Evolutionary conservation across 208 protist species (phyloP).

Genomic region (Wallacemonas sp.): DNA sequence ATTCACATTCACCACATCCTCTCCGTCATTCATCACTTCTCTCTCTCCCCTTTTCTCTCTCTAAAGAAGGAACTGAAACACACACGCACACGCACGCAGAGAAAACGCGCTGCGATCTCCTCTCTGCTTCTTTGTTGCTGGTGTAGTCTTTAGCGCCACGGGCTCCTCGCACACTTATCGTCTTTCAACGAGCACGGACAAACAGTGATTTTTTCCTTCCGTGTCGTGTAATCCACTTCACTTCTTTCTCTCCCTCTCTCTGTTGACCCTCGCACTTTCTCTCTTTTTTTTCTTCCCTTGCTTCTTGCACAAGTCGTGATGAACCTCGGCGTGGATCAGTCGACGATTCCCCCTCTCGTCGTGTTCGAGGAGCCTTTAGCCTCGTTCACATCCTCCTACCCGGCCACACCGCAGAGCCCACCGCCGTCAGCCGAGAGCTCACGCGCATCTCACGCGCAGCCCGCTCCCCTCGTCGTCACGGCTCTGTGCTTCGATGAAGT

Average conservation of each 20-base stretch:
- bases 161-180: too few relatives aligned
- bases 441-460: too few relatives aligned
- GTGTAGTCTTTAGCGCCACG: too few relatives aligned
- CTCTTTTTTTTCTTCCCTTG: slow-evolving; percentile 21
- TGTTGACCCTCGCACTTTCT: neutral
- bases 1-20: too few relatives aligned
- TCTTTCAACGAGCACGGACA: too few relatives aligned
- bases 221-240: too few relatives aligned
- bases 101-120: too few relatives aligned
- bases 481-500: slow-evolving; percentile 57
- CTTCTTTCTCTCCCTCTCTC: too few relatives aligned
- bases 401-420: neutral
- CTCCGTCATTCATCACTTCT: neutral
- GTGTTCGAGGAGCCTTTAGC: slow-evolving; percentile 33
- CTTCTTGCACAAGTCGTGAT: slow-evolving; percentile 5
- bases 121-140: too few relatives aligned
- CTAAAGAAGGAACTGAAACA: neutral
- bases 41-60: slow-evolving; percentile 16
- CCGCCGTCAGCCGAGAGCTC: neutral
- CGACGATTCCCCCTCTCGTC: slow-evolving; percentile 30
- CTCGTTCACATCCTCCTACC: slow-evolving; percentile 20
- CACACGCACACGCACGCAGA: too few relatives aligned
- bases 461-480: slow-evolving; percentile 24
- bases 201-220: too few relatives aligned
- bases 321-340: slow-evolving; percentile 19